Conservation (phyloP, 768 basidiomycete genomes). For the Trametes meyenii region DNA sequence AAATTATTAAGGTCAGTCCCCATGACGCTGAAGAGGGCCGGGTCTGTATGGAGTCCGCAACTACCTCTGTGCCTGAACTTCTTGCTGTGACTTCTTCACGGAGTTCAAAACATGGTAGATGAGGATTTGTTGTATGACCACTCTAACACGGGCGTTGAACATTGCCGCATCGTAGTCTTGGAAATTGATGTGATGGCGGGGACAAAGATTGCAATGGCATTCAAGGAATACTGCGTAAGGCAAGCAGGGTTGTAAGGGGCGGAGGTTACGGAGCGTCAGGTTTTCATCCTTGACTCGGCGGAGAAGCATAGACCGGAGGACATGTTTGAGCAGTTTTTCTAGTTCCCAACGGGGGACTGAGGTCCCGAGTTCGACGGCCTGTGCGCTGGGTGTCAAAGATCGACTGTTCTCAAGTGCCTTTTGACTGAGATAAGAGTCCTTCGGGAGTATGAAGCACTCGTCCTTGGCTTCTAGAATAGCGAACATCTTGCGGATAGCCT, state of each 20-base stretch:
- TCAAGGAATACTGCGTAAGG: slow-evolving; percentile 5
- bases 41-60: background rate
- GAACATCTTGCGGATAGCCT: slow-evolving; percentile 39
- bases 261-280: slow-evolving; percentile 33
- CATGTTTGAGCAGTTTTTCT: slow-evolving; percentile 26
- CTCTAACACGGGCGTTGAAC: slow-evolving; percentile 46
- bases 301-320: slow-evolving; percentile 34
- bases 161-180: slow-evolving; percentile 33
- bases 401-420: background rate
- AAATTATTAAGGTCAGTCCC: background rate
- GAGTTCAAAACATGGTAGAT: slow-evolving; percentile 43
- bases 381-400: background rate
- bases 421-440: slow-evolving; percentile 32
- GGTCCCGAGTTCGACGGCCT: slow-evolving; percentile 1
- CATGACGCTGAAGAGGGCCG: background rate
- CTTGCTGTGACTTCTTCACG: slow-evolving; percentile 1
- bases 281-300: slow-evolving; percentile 38
- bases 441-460: slow-evolving; percentile 34
- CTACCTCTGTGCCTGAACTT: slow-evolving; percentile 1
- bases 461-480: slow-evolving; percentile 34
- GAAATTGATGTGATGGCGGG: slow-evolving; percentile 38
- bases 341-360: slow-evolving; percentile 26
- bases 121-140: slow-evolving; percentile 53
- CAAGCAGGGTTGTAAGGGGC: slow-evolving; percentile 45
- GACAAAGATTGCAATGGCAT: slow-evolving; percentile 37